Conservation (phyloP, 331 rosid genomes). For the Telfairia occidentalis region DNA sequence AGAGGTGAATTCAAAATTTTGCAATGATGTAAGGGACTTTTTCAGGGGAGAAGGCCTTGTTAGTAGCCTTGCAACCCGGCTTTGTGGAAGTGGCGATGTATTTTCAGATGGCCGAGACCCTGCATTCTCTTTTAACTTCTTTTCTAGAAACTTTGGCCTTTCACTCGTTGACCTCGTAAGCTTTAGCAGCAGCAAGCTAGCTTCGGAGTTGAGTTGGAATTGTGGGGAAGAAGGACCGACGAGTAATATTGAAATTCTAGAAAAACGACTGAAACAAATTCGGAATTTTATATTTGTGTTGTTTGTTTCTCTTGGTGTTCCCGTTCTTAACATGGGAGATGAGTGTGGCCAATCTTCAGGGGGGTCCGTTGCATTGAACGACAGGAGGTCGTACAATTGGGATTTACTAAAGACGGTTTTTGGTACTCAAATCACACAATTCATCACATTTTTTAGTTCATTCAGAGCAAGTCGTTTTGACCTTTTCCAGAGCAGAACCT, state of each 20-base stretch:
- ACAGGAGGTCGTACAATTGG: slow-evolving; percentile 56
- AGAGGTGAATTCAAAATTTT: slow-evolving; percentile 56
- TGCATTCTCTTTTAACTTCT: slow-evolving; percentile 60
- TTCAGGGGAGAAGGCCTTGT: slow-evolving; percentile 59
- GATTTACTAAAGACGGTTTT: slow-evolving; percentile 46
- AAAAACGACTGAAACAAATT: slow-evolving; percentile 66
- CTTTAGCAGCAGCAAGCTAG: slow-evolving; percentile 40
- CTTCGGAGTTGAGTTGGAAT: slow-evolving; percentile 73
- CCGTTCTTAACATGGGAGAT: slow-evolving; percentile 92
- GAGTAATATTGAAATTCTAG: slow-evolving; percentile 38
- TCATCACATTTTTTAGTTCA: slow-evolving; percentile 53
- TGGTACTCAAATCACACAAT: slow-evolving; percentile 49
- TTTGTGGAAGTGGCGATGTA: slow-evolving; percentile 81
- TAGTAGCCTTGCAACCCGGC: slow-evolving; percentile 80
- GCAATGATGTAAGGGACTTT: slow-evolving; percentile 51
- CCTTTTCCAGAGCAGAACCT: slow-evolving; percentile 48
- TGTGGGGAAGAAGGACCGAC: slow-evolving; percentile 95
- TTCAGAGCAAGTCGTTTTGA: slow-evolving; percentile 49
- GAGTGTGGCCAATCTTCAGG: slow-evolving; percentile 75
- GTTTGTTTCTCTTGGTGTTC: slow-evolving; percentile 77
- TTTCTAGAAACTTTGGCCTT: slow-evolving; percentile 56
- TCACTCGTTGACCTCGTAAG: slow-evolving; percentile 83
- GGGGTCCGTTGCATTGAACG: slow-evolving; percentile 43
- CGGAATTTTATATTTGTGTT: slow-evolving; percentile 65
- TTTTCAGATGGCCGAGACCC: slow-evolving; percentile 77